These are phyloP conservation scores for Mycena sp. DNA, from an alignment of 1,284 basidiomycete genomes.

Conservation along the genomic window DNA sequence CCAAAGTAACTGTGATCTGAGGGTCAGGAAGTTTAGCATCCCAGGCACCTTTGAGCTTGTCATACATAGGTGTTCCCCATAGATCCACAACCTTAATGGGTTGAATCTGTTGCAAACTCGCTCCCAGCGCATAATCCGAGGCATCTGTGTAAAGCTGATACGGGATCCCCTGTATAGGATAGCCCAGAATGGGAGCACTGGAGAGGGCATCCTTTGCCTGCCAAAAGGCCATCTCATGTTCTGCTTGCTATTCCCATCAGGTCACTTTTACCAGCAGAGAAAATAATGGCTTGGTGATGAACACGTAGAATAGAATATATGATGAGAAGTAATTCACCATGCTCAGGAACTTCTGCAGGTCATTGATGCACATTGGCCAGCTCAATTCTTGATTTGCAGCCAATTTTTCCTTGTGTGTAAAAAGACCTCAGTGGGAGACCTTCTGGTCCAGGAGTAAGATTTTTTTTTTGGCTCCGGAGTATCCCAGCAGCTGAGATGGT, in stretches of 20 bases:
- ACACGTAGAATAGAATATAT: conserved; percentile 44
- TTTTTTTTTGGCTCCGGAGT: conserved; percentile 47
- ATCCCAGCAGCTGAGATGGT: conserved; percentile 41
- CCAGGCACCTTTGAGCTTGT: conserved; percentile 28
- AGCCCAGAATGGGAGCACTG: conserved; percentile 15
- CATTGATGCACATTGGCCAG: conserved; percentile 24
- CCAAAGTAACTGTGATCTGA: background rate
- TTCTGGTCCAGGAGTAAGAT: conserved; percentile 45
- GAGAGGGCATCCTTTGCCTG: conserved; percentile 35
- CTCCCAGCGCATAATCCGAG: conserved; percentile 39
- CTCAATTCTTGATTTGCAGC: conserved; percentile 37
- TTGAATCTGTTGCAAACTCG: conserved; percentile 46
- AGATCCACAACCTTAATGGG: conserved; percentile 34
- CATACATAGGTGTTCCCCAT: conserved; percentile 33
- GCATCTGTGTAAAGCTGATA: conserved; percentile 46
- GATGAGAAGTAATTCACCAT: conserved; percentile 45
- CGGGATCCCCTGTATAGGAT: conserved; percentile 17
- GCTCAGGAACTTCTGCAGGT: conserved; percentile 40
- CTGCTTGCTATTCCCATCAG: conserved; percentile 34
- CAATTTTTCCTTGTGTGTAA: conserved; percentile 44
- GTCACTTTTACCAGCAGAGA: conserved; percentile 31
- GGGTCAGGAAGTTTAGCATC: background rate
- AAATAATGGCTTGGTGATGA: conserved; percentile 32
- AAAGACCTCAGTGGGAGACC: conserved; percentile 41
- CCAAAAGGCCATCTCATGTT: conserved; percentile 34